phyloP scores from a whole-genome alignment of 176 grass and related monocot genomes.

The Avena eriantha region DNA sequence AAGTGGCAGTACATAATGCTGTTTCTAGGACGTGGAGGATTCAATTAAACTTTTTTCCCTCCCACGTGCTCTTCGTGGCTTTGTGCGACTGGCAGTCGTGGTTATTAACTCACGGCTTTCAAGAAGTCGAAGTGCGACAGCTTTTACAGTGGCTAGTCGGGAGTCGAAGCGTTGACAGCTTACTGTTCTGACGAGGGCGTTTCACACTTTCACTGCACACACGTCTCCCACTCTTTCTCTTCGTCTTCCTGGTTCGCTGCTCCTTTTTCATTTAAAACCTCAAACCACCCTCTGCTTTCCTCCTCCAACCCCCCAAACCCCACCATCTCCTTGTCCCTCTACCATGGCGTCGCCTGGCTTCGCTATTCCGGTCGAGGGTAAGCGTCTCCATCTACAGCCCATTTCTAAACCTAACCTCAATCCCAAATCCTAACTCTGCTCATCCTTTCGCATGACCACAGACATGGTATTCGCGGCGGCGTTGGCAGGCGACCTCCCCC shows the following conservation, averaged over 20 bases:
- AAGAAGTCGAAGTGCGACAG: no score
- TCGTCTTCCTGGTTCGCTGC: background rate
- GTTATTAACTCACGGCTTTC: no score
- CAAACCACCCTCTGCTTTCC: background rate
- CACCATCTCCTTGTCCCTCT: background rate
- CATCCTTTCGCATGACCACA: background rate
- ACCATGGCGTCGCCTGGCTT: background rate
- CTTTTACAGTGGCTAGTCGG: no score
- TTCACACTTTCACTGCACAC: background rate
- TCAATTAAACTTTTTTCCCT: no score
- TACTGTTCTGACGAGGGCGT: background rate
- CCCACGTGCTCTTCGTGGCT: no score
- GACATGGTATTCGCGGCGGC: constrained; percentile 21
- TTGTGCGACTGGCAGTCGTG: no score
- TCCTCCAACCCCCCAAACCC: background rate
- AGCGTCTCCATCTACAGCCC: background rate
- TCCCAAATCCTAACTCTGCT: background rate
- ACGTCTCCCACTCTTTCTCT: background rate
- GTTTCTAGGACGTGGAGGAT: no score
- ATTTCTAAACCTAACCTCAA: background rate
- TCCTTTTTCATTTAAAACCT: background rate
- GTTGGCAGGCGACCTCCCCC: background rate
- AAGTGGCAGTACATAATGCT: no score
- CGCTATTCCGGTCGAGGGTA: background rate
- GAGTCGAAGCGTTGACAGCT: no score